These are phyloP conservation scores for Rhizomucor pusillus DNA, from an alignment of 371 early-diverging fungal species.

Conservation along the genomic window DNA sequence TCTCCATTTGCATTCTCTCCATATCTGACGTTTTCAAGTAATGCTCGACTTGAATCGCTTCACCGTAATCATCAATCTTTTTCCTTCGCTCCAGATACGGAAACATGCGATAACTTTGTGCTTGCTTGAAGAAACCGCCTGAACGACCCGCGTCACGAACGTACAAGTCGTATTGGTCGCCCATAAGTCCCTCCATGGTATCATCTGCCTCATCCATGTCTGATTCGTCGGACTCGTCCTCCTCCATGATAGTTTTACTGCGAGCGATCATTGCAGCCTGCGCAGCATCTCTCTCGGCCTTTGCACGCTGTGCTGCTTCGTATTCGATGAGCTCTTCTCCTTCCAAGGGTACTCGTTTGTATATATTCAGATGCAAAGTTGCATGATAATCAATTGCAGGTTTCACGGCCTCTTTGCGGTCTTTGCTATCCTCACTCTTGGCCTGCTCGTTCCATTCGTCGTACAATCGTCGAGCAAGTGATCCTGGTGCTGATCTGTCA, in stretches of 20 bases:
- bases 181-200: conserved; percentile 53
- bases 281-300: conserved; percentile 71
- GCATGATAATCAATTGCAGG: conserved; percentile 51
- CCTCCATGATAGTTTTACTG: conserved; percentile 69
- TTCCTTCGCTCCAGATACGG: conserved; percentile 81
- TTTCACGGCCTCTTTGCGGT: conserved; percentile 31
- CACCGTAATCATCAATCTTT: conserved; percentile 94
- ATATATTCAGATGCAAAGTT: conserved; percentile 34
- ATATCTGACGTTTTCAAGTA: conserved; percentile 58
- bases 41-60: conserved; percentile 78
- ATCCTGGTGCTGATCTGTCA: conserved; percentile 69
- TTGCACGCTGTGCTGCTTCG: conserved; percentile 57
- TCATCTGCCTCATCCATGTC: conserved; percentile 68
- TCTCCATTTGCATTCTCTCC: conserved; percentile 34
- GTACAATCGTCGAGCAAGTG: conserved; percentile 72
- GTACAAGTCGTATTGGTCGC: conserved; percentile 74
- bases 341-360: conserved; percentile 74
- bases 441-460: conserved; percentile 57
- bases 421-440: not conserved
- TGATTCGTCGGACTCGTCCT: conserved; percentile 64
- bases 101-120: conserved; percentile 85
- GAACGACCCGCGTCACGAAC: conserved; percentile 68
- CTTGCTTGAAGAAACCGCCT: conserved; percentile 79
- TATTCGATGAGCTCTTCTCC: conserved; percentile 82
- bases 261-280: conserved; percentile 71